phyloP scores from a whole-genome alignment of 257 asterid genomes.

The Solanum pinnatisectum region DNA sequence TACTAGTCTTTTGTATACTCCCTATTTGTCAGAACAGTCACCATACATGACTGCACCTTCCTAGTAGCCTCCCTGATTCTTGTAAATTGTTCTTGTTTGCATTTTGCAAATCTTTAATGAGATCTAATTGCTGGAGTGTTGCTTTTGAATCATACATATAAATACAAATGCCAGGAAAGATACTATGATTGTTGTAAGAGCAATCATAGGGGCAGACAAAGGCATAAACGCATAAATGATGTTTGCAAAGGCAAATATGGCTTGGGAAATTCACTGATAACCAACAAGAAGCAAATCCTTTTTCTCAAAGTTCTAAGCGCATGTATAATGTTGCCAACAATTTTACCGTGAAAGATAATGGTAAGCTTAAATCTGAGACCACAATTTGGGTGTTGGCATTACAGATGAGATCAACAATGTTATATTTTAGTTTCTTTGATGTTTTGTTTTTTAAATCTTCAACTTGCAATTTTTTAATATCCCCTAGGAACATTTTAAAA shows the following conservation, averaged over 20 bases:
- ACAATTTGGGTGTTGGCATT: neutral
- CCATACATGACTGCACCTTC: conserved; percentile 5
- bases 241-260: neutral
- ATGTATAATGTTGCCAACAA: neutral
- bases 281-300: neutral
- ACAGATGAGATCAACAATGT: neutral
- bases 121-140: neutral
- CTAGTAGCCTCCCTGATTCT: conserved; percentile 1
- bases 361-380: neutral
- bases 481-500: neutral
- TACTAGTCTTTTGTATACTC: conserved; percentile 25
- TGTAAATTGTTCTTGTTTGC: conserved; percentile 8
- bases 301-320: neutral
- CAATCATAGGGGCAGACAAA: neutral
- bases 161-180: neutral
- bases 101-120: neutral
- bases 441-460: neutral
- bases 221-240: neutral
- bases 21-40: conserved; percentile 16
- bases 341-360: neutral
- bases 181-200: neutral
- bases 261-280: neutral
- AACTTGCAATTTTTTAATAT: neutral
- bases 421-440: neutral
- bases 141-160: neutral